Conservation (phyloP, 768 basidiomycete species). For the Epithele typhae region DNA sequence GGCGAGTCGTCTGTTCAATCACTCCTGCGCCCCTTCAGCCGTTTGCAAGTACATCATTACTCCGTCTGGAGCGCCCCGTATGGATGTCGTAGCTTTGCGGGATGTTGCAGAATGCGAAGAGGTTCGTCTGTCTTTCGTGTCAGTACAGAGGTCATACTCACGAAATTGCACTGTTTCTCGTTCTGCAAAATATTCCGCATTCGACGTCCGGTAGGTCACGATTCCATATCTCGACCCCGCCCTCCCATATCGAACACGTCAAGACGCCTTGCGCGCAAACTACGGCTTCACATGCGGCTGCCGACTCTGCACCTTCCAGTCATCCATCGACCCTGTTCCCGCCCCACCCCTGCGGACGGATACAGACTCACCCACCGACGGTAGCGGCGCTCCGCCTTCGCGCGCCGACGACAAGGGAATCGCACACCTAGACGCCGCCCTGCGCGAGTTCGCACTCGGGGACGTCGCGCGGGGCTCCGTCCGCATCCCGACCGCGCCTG, state of each 20-base stretch:
- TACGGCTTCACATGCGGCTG: constrained; percentile 72
- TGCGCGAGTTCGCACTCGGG: constrained; percentile 39
- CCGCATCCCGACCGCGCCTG: constrained; percentile 2
- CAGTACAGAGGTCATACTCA: no score
- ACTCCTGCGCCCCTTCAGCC: constrained; percentile 76
- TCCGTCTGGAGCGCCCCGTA: constrained; percentile 34
- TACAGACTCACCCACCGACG: no score
- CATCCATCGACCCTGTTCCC: constrained; percentile 33
- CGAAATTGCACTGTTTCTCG: no score
- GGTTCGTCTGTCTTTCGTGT: constrained; percentile 45
- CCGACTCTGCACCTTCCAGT: constrained; percentile 46
- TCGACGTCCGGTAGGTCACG: constrained; percentile 64
- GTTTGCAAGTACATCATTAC: constrained; percentile 53
- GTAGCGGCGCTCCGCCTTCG: no score
- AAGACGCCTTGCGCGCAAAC: constrained; percentile 51
- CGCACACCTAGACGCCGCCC: constrained; percentile 11
- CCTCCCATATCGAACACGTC: constrained; percentile 50
- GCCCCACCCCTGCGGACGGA: constrained; percentile 32
- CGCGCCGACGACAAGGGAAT: no score
- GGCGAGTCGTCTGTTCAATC: constrained; percentile 80
- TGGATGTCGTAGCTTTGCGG: constrained; percentile 65
- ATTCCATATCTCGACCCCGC: constrained; percentile 80
- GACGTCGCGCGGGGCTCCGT: neutral
- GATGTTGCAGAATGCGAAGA: constrained; percentile 59
- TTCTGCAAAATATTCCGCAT: no score